Conservation (phyloP, 768 basidiomycete species). For the Termitomyces sp. region DNA sequence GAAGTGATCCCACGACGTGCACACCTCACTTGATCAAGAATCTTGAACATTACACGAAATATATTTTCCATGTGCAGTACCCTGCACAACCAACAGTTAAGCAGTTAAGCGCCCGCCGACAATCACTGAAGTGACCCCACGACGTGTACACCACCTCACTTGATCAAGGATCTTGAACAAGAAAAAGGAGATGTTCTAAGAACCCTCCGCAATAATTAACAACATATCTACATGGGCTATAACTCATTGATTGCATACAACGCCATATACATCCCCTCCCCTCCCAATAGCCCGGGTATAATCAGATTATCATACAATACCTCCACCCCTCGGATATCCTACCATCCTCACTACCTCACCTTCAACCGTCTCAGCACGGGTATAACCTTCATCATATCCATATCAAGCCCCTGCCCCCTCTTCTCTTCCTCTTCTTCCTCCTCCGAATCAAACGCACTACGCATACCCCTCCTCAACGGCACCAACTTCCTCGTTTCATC, state of each 20-base stretch:
- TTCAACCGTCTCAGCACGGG: slow-evolving; percentile 4
- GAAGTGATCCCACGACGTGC: too few relatives aligned
- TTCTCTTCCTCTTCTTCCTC: neutral
- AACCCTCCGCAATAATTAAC: neutral
- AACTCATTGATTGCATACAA: too few relatives aligned
- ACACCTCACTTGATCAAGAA: too few relatives aligned
- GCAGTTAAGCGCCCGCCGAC: too few relatives aligned
- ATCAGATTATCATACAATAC: neutral
- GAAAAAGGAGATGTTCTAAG: neutral
- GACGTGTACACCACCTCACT: too few relatives aligned
- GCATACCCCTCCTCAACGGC: slow-evolving; percentile 13
- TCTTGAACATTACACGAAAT: too few relatives aligned
- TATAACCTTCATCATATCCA: slow-evolving; percentile 11
- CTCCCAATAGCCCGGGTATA: neutral
- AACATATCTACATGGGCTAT: neutral
- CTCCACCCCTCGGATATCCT: neutral
- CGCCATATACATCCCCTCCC: neutral
- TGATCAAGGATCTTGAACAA: too few relatives aligned
- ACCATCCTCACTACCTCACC: neutral
- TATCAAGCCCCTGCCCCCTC: slow-evolving; percentile 1
- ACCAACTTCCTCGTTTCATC: neutral
- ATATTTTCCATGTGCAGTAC: too few relatives aligned
- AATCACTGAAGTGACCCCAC: too few relatives aligned
- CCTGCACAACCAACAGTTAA: too few relatives aligned
- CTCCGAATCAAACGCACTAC: neutral